These are phyloP conservation scores for Neurospora sp. DNA, from an alignment of 495 filamentous ascomycete genomes.

Conservation along the genomic window DNA sequence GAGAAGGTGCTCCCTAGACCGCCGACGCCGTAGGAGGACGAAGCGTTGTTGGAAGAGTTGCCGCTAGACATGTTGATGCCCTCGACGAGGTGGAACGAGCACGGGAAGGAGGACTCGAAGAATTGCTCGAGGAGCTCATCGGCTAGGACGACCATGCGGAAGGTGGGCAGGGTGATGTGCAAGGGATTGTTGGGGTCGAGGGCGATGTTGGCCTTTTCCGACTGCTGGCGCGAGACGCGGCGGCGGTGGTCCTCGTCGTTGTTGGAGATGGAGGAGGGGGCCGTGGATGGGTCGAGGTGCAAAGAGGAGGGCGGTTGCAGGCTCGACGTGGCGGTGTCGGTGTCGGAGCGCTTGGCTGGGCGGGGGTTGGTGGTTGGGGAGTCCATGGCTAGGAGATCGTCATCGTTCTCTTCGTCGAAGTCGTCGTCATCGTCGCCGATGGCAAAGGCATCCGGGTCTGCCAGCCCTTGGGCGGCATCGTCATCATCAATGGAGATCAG, in stretches of 20 bases:
- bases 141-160: slow-evolving; percentile 95
- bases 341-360: slow-evolving; percentile 21
- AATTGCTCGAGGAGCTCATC: slow-evolving; percentile 94
- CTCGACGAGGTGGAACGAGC: slow-evolving; percentile 49
- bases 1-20: slow-evolving; percentile 70
- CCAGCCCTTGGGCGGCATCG: slow-evolving; percentile 24
- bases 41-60: slow-evolving; percentile 28
- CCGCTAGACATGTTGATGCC: slow-evolving; percentile 24
- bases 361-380: slow-evolving; percentile 28
- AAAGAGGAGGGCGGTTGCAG: slow-evolving; percentile 10
- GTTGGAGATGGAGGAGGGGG: slow-evolving; percentile 4
- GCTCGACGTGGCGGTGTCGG: background rate
- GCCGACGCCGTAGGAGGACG: slow-evolving; percentile 35
- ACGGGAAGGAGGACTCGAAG: slow-evolving; percentile 72
- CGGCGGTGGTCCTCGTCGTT: slow-evolving; percentile 14
- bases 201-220: slow-evolving; percentile 68
- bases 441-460: slow-evolving; percentile 49
- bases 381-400: slow-evolving; percentile 55
- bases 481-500: background rate
- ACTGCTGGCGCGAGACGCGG: slow-evolving; percentile 43
- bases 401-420: slow-evolving; percentile 48
- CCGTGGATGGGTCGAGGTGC: slow-evolving; percentile 13
- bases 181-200: slow-evolving; percentile 87
- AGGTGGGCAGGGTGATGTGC: slow-evolving; percentile 93
- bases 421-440: slow-evolving; percentile 74